These are phyloP conservation scores for Chlamydomonas schloesseri DNA, from an alignment of 139 green algal genomes.

Conservation along the genomic window DNA sequence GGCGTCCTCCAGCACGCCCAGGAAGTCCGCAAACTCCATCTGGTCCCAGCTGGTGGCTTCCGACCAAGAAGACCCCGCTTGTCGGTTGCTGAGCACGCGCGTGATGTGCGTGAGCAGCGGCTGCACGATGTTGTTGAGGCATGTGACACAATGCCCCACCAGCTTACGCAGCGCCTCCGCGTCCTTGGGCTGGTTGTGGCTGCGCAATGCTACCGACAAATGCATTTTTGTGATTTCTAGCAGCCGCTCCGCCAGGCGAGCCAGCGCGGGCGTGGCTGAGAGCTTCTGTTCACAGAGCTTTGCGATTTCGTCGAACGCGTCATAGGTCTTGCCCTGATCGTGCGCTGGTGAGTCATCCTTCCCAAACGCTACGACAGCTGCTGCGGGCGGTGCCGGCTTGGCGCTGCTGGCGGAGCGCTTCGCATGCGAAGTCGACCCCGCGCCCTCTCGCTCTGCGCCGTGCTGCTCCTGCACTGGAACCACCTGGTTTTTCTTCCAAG, in stretches of 20 bases:
- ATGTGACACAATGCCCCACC: background rate
- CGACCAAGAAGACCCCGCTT: constrained; percentile 6
- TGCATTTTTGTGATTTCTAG: background rate
- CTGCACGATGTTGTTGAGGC: constrained; percentile 10
- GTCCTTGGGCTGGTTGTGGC: background rate
- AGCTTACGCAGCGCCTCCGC: background rate
- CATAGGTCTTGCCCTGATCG: no score
- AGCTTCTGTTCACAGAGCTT: background rate
- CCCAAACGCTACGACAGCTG: no score
- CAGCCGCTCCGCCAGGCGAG: constrained; percentile 4
- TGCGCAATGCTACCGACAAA: background rate
- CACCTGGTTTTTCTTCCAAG: constrained; percentile 44
- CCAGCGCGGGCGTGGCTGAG: background rate
- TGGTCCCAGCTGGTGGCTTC: constrained; percentile 42
- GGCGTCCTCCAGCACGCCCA: constrained; percentile 28
- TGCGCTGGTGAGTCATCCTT: no score
- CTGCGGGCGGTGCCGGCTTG: no score
- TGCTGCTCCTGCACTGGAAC: background rate
- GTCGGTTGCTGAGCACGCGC: constrained; percentile 17
- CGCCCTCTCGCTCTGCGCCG: no score
- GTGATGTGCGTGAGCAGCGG: constrained; percentile 23
- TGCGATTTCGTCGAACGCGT: background rate
- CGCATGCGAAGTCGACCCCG: no score
- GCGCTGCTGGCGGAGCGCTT: no score
- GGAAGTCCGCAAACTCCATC: constrained; percentile 35